Evolutionary conservation across 2,329 filamentous ascomycete species (phyloP).

Genomic region (Fusarium praegraminearum): DNA sequence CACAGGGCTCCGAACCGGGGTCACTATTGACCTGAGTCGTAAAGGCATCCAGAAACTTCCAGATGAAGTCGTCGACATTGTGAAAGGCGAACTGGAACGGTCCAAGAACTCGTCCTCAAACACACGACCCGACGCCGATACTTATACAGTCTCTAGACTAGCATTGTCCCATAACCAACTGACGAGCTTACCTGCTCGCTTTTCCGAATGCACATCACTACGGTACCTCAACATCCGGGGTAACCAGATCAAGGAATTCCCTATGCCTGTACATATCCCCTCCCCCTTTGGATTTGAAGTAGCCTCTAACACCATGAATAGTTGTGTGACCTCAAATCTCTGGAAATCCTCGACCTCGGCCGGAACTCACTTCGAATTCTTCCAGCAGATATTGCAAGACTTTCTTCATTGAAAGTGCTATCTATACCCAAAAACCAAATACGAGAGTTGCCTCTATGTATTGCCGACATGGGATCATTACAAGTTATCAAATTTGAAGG

Average conservation of each 20-base stretch:
- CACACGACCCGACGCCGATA: conserved; percentile 33
- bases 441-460: conserved; percentile 81
- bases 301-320: conserved; percentile 55
- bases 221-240: conserved; percentile 85
- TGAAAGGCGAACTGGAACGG: conserved; percentile 80
- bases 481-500: conserved; percentile 91
- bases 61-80: conserved; percentile 79
- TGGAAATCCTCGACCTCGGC: conserved; percentile 94
- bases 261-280: conserved; percentile 61
- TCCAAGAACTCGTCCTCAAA: conserved; percentile 50
- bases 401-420: conserved; percentile 89
- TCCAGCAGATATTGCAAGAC: conserved; percentile 81
- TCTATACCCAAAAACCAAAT: conserved; percentile 90
- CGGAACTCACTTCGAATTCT: conserved; percentile 85
- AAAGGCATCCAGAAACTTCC: conserved; percentile 78
- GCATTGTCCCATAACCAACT: conserved; percentile 85
- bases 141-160: conserved; percentile 63
- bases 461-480: conserved; percentile 90
- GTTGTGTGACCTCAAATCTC: conserved; percentile 86
- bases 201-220: conserved; percentile 80
- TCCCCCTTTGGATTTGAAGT: conserved; percentile 17
- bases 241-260: conserved; percentile 76
- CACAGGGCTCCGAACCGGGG: conserved; percentile 73
- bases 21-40: conserved; percentile 83
- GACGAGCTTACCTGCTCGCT: conserved; percentile 74